Evolutionary conservation across 78 protist genomes (phyloP).

Genomic region (Dictyostelium citrinum): DNA sequence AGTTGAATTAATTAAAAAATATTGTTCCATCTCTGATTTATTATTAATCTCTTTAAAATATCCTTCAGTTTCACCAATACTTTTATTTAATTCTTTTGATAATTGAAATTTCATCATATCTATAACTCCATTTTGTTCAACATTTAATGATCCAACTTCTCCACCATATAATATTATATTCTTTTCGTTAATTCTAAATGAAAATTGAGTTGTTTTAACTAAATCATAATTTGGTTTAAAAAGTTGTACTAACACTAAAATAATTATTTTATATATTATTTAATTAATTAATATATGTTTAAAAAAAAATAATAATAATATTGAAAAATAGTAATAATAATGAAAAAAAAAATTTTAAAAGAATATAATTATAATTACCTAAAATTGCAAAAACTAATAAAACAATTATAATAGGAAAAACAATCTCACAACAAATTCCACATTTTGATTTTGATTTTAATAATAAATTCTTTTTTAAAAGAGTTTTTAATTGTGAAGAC

Average conservation of each 20-base stretch:
- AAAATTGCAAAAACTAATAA: constrained; percentile 13
- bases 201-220: background rate
- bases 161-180: constrained; percentile 16
- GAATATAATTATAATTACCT: too few relatives aligned
- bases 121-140: constrained; percentile 18
- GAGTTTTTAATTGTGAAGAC: constrained; percentile 8
- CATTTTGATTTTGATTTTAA: constrained; percentile 23
- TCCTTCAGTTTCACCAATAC: background rate
- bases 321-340: background rate
- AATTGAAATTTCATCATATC: background rate
- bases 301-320: background rate
- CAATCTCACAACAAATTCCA: constrained; percentile 48
- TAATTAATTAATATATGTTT: background rate
- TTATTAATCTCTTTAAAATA: background rate
- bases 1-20: constrained; percentile 29
- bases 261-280: too few relatives aligned
- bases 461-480: constrained; percentile 24
- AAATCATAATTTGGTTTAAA: constrained; percentile 41
- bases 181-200: background rate
- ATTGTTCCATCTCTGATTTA: background rate
- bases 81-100: background rate
- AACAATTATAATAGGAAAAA: constrained; percentile 25
- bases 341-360: background rate
- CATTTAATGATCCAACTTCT: background rate
- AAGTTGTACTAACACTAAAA: constrained; percentile 29